phyloP scores from a whole-genome alignment of 2,329 filamentous ascomycete species.

The Colletotrichum cereale region DNA sequence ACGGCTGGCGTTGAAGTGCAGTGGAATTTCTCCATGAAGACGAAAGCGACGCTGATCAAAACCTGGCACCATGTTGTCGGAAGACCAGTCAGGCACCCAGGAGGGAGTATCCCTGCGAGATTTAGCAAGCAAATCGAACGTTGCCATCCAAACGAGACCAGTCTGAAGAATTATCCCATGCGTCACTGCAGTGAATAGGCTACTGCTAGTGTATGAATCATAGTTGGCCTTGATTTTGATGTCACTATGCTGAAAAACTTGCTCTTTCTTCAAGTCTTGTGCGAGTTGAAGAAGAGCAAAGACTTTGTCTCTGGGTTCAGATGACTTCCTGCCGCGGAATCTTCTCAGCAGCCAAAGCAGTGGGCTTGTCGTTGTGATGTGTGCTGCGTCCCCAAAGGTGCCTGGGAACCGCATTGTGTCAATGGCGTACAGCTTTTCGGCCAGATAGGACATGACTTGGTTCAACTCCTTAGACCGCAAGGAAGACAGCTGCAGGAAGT shows the following conservation, averaged over 20 bases:
- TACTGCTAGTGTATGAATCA: neutral
- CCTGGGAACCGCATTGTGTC: neutral
- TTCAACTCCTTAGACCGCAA: neutral
- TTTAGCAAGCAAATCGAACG: constrained; percentile 32
- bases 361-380: neutral
- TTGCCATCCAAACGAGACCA: constrained; percentile 31
- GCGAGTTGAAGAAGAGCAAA: constrained; percentile 36
- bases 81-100: constrained; percentile 42
- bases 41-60: constrained; percentile 5
- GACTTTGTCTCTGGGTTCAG: constrained; percentile 40
- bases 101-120: constrained; percentile 27
- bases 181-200: neutral
- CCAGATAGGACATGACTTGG: constrained; percentile 30
- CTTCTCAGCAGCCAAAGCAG: constrained; percentile 36
- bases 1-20: constrained; percentile 24
- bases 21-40: constrained; percentile 4
- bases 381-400: accelerated
- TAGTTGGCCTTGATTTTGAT: constrained; percentile 9
- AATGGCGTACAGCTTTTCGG: constrained; percentile 17
- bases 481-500: neutral
- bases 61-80: neutral
- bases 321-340: constrained; percentile 31
- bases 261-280: neutral
- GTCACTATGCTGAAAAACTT: neutral
- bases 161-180: neutral